These are phyloP conservation scores for Cordyceps tenuipes DNA, from an alignment of 2,329 filamentous ascomycete species.

Conservation along the genomic window DNA sequence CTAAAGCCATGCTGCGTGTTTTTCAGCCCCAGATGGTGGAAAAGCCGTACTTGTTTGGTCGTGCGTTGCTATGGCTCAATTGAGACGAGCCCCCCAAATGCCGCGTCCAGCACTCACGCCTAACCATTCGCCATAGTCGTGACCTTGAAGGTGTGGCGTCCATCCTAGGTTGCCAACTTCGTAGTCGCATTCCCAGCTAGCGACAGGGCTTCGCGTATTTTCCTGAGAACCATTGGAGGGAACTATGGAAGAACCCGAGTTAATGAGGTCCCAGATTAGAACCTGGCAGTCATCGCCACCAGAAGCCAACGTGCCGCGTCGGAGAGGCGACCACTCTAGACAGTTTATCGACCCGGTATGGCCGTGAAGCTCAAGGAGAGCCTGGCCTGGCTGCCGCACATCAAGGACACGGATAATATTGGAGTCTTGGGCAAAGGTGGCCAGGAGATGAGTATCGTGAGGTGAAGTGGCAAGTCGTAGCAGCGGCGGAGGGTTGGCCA, in stretches of 20 bases:
- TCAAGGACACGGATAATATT: slow-evolving; percentile 90
- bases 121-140: slow-evolving; percentile 72
- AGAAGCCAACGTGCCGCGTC: slow-evolving; percentile 81
- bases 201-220: slow-evolving; percentile 60
- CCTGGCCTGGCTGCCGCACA: slow-evolving; percentile 91
- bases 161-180: slow-evolving; percentile 80
- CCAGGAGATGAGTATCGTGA: slow-evolving; percentile 88
- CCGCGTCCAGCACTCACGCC: slow-evolving; percentile 74
- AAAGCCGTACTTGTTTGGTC: neutral
- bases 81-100: slow-evolving; percentile 62
- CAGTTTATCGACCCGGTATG: slow-evolving; percentile 82
- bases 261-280: slow-evolving; percentile 87
- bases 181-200: slow-evolving; percentile 78
- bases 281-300: slow-evolving; percentile 90
- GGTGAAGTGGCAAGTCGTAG: slow-evolving; percentile 82
- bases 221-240: slow-evolving; percentile 42
- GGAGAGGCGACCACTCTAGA: slow-evolving; percentile 88
- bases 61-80: slow-evolving; percentile 15
- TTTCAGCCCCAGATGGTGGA: neutral
- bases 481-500: slow-evolving; percentile 68
- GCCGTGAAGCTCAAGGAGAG: slow-evolving; percentile 83
- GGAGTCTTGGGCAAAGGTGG: slow-evolving; percentile 94
- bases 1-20: neutral
- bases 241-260: slow-evolving; percentile 38
- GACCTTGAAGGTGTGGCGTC: slow-evolving; percentile 63